phyloP scores from a whole-genome alignment of 352 stramenopile species.

The Phytophthora vignae region DNA sequence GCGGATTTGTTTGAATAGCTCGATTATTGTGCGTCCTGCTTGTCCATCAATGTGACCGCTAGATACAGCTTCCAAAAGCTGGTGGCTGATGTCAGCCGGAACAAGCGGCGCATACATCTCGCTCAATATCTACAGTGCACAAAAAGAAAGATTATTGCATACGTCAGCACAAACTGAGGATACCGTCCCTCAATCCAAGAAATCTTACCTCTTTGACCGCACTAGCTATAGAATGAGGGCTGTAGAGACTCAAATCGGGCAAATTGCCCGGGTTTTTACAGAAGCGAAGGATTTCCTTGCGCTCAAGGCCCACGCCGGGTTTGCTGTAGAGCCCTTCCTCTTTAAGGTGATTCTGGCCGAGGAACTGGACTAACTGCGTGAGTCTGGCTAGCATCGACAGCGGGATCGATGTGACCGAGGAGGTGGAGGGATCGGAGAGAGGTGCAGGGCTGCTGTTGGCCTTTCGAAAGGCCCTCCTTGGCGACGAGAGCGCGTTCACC shows the following conservation, averaged over 20 bases:
- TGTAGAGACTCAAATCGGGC: constrained; percentile 50
- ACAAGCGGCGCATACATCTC: constrained; percentile 55
- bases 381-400: constrained; percentile 45
- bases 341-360: constrained; percentile 50
- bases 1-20: constrained; percentile 48
- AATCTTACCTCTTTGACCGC: constrained; percentile 42
- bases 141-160: too few species aligned
- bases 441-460: constrained; percentile 12
- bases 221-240: constrained; percentile 51
- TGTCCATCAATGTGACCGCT: constrained; percentile 12
- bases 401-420: constrained; percentile 31
- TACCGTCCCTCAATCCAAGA: too few species aligned
- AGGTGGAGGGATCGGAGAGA: neutral
- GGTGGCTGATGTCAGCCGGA: constrained; percentile 40
- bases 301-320: constrained; percentile 31
- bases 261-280: constrained; percentile 22
- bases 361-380: constrained; percentile 50
- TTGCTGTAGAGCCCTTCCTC: constrained; percentile 64
- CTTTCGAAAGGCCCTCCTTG: constrained; percentile 27
- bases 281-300: constrained; percentile 36
- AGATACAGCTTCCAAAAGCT: constrained; percentile 43
- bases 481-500: constrained; percentile 28
- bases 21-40: constrained; percentile 20
- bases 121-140: constrained; percentile 37
- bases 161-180: too few species aligned